A percentile compares a stretch with the other conserved stretches of the same genome.
Evolutionary conservation across 2,329 filamentous ascomycete genomes (phyloP).

Genomic region (Cercospora janseana): DNA sequence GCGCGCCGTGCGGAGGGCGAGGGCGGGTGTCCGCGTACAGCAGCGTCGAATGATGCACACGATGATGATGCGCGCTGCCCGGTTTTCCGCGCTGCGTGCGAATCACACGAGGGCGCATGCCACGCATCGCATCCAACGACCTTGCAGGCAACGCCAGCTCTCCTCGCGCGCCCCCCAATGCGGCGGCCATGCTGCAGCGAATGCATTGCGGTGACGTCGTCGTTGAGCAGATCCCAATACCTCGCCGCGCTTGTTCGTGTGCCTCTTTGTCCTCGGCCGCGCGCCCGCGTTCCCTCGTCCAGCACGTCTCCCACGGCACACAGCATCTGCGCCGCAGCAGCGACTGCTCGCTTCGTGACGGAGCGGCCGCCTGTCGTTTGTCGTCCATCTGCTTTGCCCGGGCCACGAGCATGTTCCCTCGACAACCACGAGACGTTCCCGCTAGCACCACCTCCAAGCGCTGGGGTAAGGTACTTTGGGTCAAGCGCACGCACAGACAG

Average conservation of each 20-base stretch:
- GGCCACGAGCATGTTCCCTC: slow-evolving; percentile 9
- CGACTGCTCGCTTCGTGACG: not conserved
- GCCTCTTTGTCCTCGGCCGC: not conserved
- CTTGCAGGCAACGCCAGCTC: too few relatives aligned
- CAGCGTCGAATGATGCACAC: slow-evolving; percentile 6
- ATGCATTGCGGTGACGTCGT: not conserved
- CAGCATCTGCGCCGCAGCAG: not conserved
- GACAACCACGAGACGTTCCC: slow-evolving; percentile 7
- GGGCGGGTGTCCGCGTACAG: too few relatives aligned
- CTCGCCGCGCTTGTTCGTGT: not conserved
- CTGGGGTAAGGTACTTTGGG: slow-evolving; percentile 5
- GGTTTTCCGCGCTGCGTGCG: too few relatives aligned
- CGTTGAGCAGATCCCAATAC: slow-evolving; percentile 11
- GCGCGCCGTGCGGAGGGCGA: too few relatives aligned
- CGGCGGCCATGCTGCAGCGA: not conserved
- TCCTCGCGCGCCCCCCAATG: too few relatives aligned
- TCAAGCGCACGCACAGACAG: slow-evolving; percentile 1
- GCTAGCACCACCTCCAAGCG: not conserved
- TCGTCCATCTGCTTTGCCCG: slow-evolving; percentile 3
- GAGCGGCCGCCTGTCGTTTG: not conserved
- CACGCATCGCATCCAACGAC: too few relatives aligned
- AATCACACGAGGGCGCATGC: too few relatives aligned
- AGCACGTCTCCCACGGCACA: not conserved
- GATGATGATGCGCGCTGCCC: slow-evolving; percentile 1
- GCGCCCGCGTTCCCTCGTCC: not conserved